Percentiles rank a stretch among this genome's conserved stretches.
These are phyloP conservation scores for Aotearoamyces nothofagi DNA, from an alignment of 2,329 filamentous ascomycete genomes.

Conservation along the genomic window DNA sequence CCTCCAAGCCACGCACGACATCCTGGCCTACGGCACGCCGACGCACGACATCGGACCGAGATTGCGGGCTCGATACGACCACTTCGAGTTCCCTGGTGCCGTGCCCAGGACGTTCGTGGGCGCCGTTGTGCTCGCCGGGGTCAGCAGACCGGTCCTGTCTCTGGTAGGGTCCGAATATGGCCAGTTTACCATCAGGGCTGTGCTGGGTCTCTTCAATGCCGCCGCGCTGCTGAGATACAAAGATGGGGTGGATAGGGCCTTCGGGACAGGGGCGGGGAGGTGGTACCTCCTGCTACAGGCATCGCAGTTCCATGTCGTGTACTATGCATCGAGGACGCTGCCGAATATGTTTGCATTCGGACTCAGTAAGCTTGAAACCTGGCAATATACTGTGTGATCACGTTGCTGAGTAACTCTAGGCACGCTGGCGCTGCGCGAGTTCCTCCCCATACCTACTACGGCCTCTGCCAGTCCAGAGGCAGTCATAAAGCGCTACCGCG, in stretches of 20 bases:
- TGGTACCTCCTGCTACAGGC: slow-evolving; percentile 73
- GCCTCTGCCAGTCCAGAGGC: slow-evolving; percentile 17
- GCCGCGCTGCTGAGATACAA: slow-evolving; percentile 51
- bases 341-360: slow-evolving; percentile 96
- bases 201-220: slow-evolving; percentile 67
- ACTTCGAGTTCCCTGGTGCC: slow-evolving; percentile 77
- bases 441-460: slow-evolving; percentile 27
- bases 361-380: slow-evolving; percentile 41
- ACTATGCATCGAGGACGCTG: slow-evolving; percentile 80
- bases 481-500: slow-evolving; percentile 32
- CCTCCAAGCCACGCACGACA: slow-evolving; percentile 84
- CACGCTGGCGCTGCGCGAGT: slow-evolving; percentile 39
- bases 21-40: slow-evolving; percentile 67
- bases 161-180: slow-evolving; percentile 38
- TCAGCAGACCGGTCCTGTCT: slow-evolving; percentile 51
- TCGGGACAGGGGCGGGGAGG: slow-evolving; percentile 50
- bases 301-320: slow-evolving; percentile 84
- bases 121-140: slow-evolving; percentile 56
- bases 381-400: not conserved
- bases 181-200: slow-evolving; percentile 52
- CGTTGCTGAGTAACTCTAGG: slow-evolving; percentile 27
- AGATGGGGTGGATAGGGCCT: slow-evolving; percentile 45
- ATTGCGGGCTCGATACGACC: slow-evolving; percentile 60
- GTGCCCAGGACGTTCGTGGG: slow-evolving; percentile 88
- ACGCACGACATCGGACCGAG: slow-evolving; percentile 33